Evolutionary conservation across 2,329 filamentous ascomycete genomes (phyloP), one percentile per base, ranked within the genome.

Genomic region (Colletotrichum lindemuthianum): DNA sequence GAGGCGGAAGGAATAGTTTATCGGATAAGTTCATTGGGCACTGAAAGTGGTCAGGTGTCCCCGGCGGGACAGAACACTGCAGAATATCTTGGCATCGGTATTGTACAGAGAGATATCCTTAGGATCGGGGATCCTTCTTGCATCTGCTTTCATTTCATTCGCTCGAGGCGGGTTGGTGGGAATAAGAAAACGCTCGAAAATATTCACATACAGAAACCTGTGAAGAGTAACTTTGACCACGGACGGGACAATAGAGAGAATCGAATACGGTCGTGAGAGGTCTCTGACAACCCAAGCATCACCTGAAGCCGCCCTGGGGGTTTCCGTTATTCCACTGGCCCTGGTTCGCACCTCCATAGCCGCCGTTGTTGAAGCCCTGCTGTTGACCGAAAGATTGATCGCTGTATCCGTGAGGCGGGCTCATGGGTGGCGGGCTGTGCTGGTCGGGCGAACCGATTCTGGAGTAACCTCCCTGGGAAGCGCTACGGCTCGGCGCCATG

Each of bases 371-470:
- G 24, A 48, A 66, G 36, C 48, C 16, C 36, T 67, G 65, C 39
- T 67, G 56, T 41, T 49, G 44, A 36, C 63, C 41, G 34, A 59
- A 63, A 33, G 59, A 45, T 15, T 66, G 48, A 34, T 56, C 54
- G 40, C 41, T 50, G 44, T 59, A 53, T 11, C 56, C 51, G 8
- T 45, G 49, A 40, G 63, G 63, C 10, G 63, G 59, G 43, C 60
- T 66, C 59, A 68, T 64, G 13, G 64, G 63, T 44, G 64, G 64
- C 37, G 66, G 66, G 47, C 66, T 68, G 15, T 68, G 59, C 12
- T 40, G 59, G n/a, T 60, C 58, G 9, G 67, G 63, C 16, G 54
- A 63, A 32, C 63, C 67, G 45, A 66, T 34, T 24, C 59, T 45
- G 24, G 58, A 54, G 56, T 69, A 66, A 32, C 63, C 56, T 15